phyloP scores from a whole-genome alignment of 257 asterid species.

The Rehmannia glutinosa region DNA sequence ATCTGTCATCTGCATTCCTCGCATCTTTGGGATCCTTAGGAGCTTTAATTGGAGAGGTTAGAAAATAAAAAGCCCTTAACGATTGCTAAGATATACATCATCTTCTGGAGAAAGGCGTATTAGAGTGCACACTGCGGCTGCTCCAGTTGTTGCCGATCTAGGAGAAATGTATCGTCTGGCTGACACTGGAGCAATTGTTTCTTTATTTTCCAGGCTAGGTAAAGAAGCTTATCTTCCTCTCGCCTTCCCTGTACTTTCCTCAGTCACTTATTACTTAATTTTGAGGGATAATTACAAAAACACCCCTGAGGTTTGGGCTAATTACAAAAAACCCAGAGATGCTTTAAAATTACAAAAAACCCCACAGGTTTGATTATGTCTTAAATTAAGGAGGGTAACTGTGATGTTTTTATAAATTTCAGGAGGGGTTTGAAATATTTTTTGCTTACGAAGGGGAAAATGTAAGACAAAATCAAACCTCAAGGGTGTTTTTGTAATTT shows the following conservation, averaged over 20 bases:
- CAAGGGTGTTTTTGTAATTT: too few species aligned
- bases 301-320: too few species aligned
- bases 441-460: too few species aligned
- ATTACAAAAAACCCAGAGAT: too few species aligned
- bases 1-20: constrained; percentile 2
- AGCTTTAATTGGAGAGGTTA: constrained; percentile 11
- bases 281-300: too few species aligned
- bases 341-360: too few species aligned
- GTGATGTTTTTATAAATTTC: too few species aligned
- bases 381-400: too few species aligned
- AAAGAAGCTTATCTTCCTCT: constrained; percentile 18
- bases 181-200: constrained; percentile 82
- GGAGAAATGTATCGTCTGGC: constrained; percentile 96
- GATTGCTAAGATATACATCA: constrained; percentile 75
- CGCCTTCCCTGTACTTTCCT: not conserved
- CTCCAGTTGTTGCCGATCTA: constrained; percentile 91
- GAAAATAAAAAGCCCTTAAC: constrained; percentile 36
- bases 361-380: too few species aligned
- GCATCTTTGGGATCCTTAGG: not conserved
- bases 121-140: constrained; percentile 96
- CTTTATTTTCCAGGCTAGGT: constrained; percentile 93
- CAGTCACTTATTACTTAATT: not conserved
- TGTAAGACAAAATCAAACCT: too few species aligned
- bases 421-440: too few species aligned
- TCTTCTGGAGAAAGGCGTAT: constrained; percentile 98